Percentiles rank a stretch among this genome's conserved stretches.
Evolutionary conservation across 768 basidiomycete species (phyloP).

Genomic region (Boletus coccyginus): DNA sequence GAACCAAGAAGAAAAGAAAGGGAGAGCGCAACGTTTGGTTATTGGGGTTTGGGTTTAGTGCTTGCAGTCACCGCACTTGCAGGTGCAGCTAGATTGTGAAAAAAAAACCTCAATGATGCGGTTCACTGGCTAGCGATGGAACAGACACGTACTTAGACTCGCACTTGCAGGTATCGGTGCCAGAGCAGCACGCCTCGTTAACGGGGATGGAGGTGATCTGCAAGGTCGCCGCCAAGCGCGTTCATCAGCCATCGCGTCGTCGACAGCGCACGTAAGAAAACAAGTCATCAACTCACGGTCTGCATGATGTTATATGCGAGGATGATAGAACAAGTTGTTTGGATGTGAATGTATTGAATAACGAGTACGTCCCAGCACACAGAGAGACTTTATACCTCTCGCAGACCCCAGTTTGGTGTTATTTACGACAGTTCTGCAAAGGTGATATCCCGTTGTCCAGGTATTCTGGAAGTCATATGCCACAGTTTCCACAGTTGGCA

Average conservation of each 20-base stretch:
- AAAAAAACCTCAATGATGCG: neutral
- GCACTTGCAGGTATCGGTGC: conserved; percentile 5
- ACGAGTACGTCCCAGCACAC: too few species aligned
- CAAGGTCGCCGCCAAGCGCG: too few species aligned
- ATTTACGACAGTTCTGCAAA: neutral
- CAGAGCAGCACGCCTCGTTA: conserved; percentile 16
- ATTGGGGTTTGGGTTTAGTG: neutral
- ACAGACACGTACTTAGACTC: neutral
- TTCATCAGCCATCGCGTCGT: neutral
- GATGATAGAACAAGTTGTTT: conserved; percentile 1
- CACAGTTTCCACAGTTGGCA: too few species aligned
- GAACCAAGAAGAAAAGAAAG: neutral
- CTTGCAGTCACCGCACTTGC: conserved; percentile 18
- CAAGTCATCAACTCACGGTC: conserved; percentile 9
- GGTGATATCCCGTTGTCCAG: neutral
- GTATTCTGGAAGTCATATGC: neutral
- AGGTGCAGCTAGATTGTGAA: conserved; percentile 1
- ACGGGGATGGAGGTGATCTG: conserved; percentile 6
- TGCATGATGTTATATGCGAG: conserved; percentile 13
- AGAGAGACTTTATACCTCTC: neutral
- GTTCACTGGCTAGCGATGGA: neutral
- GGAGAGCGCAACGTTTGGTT: neutral
- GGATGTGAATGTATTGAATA: neutral
- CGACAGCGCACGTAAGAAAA: neutral
- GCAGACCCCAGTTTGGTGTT: neutral